Conservation (phyloP, 2,329 filamentous ascomycete species). For the Colletotrichum viniferum region DNA sequence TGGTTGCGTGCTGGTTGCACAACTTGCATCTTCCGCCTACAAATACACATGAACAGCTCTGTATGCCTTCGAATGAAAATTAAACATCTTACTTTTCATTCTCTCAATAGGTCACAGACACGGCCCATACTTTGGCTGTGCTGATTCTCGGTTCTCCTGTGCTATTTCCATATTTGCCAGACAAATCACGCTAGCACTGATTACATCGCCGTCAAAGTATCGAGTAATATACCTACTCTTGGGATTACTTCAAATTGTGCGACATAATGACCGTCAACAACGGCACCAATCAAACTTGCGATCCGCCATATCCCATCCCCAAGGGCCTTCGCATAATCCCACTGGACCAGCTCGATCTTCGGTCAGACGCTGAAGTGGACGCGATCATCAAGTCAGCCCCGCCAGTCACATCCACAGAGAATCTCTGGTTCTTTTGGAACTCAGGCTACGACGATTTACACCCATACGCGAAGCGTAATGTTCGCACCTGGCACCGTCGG, state of each 20-base stretch:
- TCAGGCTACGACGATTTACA: slow-evolving; percentile 39
- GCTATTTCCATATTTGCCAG: background rate
- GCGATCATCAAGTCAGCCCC: slow-evolving; percentile 28
- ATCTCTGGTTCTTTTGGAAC: slow-evolving; percentile 52
- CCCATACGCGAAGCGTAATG: slow-evolving; percentile 39
- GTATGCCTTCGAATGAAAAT: background rate
- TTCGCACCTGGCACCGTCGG: slow-evolving; percentile 46
- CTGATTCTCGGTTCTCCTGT: background rate
- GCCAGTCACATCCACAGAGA: slow-evolving; percentile 42
- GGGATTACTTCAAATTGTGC: background rate
- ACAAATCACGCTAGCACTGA: background rate
- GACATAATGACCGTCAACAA: background rate
- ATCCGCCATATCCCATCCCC: background rate
- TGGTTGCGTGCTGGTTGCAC: background rate
- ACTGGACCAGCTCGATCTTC: slow-evolving; percentile 26
- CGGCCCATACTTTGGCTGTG: background rate
- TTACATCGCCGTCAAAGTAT: background rate
- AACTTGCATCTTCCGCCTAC: background rate
- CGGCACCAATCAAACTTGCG: background rate
- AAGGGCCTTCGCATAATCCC: background rate
- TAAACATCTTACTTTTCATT: background rate
- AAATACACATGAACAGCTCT: background rate
- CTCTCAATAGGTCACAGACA: background rate
- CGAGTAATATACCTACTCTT: background rate
- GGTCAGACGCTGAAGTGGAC: slow-evolving; percentile 34